Base-by-base conservation (phyloP, 1,139 yeast genomes). In the Torulaspora globosa region DNA sequence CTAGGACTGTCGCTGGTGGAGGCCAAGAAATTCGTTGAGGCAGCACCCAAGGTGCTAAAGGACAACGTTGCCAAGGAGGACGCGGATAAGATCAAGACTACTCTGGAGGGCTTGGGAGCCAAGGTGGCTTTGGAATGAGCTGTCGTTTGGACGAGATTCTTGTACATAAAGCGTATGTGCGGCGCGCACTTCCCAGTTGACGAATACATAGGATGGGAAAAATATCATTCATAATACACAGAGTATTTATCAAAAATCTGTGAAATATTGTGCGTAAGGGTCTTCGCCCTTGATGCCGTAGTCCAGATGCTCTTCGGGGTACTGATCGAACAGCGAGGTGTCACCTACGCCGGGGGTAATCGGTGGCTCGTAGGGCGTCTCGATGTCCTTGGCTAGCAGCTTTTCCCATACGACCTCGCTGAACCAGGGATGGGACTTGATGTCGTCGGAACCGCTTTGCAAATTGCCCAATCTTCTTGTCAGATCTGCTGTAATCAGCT, bases 291-390 rank as follows among this genome's bases (percentile, higher is more conserved):
- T 70, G 37, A 74, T 71, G 47, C 98, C 98, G 64, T 92, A 92
- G 63, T 90, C 95, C 57, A 85, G 74, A 57, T 84, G 86, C 59
- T 89, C 98, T 67, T 92, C 97, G 0, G 97, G 97, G 62, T 92
- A 94, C 53, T 88, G 81, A 65, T 92, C 98, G 65, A 90, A 92
- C 63, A 87, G 79, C 7, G 96, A 85, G 3, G 96, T 82, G 65
- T 92, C 98, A 56, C 98, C 98, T 31, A 88, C 94, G 30, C 97
- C 97, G 16, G 94, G 82, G 43, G 95, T 87, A 62, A 92, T 89
- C 14, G 97, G 97, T 19, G 98, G 98, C 69, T 92, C 97, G 65
- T 92, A 92, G 3, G 98, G 98, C 10, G 98, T 92, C 65, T 92
- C 98, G 52, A 92, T 92, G 62, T 90, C 96, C 65, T 90, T 83